Evolutionary conservation across 2,329 filamentous ascomycete species (phyloP).

Genomic region (Teratosphaeria epicoccoides): DNA sequence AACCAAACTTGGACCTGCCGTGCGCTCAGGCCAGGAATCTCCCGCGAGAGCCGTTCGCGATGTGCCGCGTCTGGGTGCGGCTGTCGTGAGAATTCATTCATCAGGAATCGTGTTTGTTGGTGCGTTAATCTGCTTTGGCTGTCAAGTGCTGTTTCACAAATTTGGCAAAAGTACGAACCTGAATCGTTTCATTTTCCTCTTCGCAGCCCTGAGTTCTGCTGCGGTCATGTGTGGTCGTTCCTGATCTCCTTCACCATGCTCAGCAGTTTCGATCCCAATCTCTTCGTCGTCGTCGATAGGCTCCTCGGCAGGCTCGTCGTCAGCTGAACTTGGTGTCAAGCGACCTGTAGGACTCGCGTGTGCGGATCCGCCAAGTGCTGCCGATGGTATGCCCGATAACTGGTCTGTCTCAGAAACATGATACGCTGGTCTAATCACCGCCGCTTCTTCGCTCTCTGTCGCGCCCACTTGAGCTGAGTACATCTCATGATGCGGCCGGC

Average conservation of each 20-base stretch:
- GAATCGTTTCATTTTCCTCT: constrained; percentile 62
- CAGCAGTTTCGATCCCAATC: constrained; percentile 26
- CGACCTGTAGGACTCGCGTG: constrained; percentile 37
- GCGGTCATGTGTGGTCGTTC: constrained; percentile 31
- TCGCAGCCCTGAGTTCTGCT: constrained; percentile 38
- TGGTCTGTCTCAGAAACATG: constrained; percentile 8
- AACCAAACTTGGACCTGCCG: constrained; percentile 98
- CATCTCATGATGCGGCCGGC: constrained; percentile 8
- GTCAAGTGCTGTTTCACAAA: neutral
- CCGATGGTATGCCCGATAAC: constrained; percentile 7
- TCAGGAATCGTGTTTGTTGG: constrained; percentile 91
- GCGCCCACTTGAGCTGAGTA: constrained; percentile 2
- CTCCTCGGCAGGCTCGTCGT: constrained; percentile 31
- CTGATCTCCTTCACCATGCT: constrained; percentile 20
- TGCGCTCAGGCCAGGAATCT: constrained; percentile 84
- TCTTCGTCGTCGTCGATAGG: constrained; percentile 27
- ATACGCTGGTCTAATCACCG: constrained; percentile 10
- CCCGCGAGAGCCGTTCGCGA: constrained; percentile 71
- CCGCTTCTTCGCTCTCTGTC: neutral
- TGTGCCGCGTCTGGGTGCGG: constrained; percentile 89
- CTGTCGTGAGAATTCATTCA: constrained; percentile 94
- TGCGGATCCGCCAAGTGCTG: constrained; percentile 32
- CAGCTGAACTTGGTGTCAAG: constrained; percentile 35
- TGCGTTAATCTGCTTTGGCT: constrained; percentile 61
- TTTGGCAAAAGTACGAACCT: constrained; percentile 39